Conservation (phyloP, 768 basidiomycete species). For the Lentinula edodes region DNA sequence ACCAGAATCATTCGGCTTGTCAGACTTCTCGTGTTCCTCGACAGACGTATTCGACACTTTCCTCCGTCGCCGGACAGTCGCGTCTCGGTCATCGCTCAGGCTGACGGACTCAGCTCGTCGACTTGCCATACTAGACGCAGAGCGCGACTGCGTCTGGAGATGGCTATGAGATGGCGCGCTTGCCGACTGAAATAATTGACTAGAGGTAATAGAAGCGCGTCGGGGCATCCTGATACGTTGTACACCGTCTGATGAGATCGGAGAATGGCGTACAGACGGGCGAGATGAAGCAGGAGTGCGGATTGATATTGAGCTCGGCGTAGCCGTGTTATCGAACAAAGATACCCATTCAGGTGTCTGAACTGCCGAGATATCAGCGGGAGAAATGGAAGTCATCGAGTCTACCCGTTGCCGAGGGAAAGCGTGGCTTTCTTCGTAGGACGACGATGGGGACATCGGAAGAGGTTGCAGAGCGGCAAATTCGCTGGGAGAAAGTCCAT, state of each 20-base stretch:
- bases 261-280: constrained; percentile 42
- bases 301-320: constrained; percentile 19
- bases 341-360: constrained; percentile 61
- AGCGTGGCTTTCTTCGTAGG: constrained; percentile 38
- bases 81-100: constrained; percentile 49
- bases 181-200: constrained; percentile 61
- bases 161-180: constrained; percentile 62
- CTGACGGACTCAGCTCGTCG: constrained; percentile 64
- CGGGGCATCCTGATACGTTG: constrained; percentile 36
- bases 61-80: constrained; percentile 64
- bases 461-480: constrained; percentile 59
- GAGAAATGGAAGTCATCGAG: constrained; percentile 56
- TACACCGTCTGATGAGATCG: constrained; percentile 32
- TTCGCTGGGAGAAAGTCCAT: constrained; percentile 54
- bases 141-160: constrained; percentile 43
- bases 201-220: constrained; percentile 42
- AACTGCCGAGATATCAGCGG: constrained; percentile 46
- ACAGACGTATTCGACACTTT: constrained; percentile 29
- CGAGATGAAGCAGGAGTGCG: constrained; percentile 39
- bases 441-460: constrained; percentile 53
- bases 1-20: constrained; percentile 41
- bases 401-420: constrained; percentile 36
- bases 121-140: constrained; percentile 37
- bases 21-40: constrained; percentile 29
- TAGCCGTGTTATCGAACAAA: constrained; percentile 50